Evolutionary conservation across 2,329 filamentous ascomycete species (phyloP), one percentile per base, ranked within the genome.

Genomic region (Ceratocystis lukuohia): DNA sequence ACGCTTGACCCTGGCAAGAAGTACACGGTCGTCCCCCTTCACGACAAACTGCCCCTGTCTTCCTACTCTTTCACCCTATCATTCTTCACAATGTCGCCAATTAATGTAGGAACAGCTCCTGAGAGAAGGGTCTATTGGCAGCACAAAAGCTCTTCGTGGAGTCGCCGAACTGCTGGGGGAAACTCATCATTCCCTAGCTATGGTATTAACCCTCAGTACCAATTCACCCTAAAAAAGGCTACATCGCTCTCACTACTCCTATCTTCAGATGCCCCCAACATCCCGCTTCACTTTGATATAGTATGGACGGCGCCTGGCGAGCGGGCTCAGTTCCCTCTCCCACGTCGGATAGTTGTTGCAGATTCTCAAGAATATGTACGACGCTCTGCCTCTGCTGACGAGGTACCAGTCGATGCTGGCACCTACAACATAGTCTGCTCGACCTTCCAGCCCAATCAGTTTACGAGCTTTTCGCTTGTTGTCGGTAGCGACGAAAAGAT

Each of bases 301-400:
- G 85, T 95, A 45, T 91, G 90, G 82, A 88, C 88, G 3, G 77
- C 83, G 57, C 64, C 64, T 22, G 89, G 91, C 10, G 82, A 85
- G 70, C 85, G 92, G 48, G 82, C 94, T 1, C 57, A 62, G 2
- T 82, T 85, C 20, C 78, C 83, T 25, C 80, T 96, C 17, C 82
- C 85, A 62, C 80, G 84, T 70, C 85, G 89, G 70, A 92, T 96
- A 72, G 84, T 97, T 48, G 82, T 95, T 28, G 83, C 84, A 25
- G 87, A 90, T 66, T 95, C 90, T 44, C 89, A 89, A n/a, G 91
- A 96, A 70, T 96, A 99, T 75, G 86, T 89, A 62, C 85, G 87
- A 33, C 88, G 88, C 33, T 89, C 88, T 73, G 88, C 89, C 3
- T 79, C 91, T 41, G 86, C 88, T 2, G 83, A 89, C 69, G 77